phyloP scores from a whole-genome alignment of 2,329 filamentous ascomycete genomes.

The Colletotrichum sp. region DNA sequence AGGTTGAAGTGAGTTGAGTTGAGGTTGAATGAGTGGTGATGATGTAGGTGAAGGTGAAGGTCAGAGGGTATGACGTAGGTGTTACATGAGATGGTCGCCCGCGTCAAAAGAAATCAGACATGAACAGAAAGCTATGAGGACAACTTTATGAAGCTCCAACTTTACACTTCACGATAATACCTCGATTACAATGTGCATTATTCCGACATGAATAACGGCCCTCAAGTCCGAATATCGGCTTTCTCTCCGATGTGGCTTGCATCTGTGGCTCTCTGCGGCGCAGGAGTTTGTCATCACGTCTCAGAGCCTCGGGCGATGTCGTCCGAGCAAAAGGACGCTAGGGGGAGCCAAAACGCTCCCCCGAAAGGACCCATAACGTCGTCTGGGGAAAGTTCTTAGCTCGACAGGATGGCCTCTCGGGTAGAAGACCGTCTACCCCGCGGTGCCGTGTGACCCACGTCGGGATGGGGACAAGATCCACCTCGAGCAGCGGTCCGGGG shows the following conservation, averaged over 20 bases:
- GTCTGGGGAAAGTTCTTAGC: neutral
- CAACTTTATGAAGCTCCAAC: neutral
- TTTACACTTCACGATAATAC: neutral
- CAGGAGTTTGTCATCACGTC: neutral
- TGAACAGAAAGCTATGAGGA: neutral
- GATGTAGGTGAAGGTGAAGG: neutral
- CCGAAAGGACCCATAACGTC: neutral
- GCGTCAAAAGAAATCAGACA: neutral
- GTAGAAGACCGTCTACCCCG: conserved; percentile 2
- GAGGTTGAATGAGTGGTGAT: neutral
- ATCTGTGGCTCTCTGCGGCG: neutral
- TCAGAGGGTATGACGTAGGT: neutral
- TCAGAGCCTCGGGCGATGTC: neutral
- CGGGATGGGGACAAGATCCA: neutral
- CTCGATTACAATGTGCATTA: neutral
- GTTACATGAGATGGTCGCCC: neutral
- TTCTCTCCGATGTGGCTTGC: neutral
- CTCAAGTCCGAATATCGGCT: neutral
- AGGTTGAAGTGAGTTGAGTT: neutral
- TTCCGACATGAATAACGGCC: neutral
- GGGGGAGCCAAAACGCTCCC: neutral
- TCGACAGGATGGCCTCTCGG: neutral
- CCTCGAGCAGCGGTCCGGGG: neutral
- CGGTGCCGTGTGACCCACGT: neutral
- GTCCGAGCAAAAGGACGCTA: neutral